phyloP scores from a whole-genome alignment of 106 monocot genomes.

The Platanthera zijinensis region DNA sequence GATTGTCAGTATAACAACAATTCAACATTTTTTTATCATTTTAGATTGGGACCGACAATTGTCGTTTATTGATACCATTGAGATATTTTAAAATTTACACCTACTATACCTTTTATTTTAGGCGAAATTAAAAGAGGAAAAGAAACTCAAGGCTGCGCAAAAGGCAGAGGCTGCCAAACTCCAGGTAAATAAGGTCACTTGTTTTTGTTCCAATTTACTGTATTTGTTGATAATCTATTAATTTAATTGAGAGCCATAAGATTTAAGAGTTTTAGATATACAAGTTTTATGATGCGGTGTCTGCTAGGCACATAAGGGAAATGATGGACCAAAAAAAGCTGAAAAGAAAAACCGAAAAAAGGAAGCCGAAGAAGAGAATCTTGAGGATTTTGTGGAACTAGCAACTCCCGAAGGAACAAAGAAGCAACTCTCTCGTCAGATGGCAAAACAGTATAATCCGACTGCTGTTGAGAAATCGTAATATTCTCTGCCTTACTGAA shows the following conservation, averaged over 20 bases:
- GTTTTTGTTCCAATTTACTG: background rate
- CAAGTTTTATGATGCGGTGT: background rate
- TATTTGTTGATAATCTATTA: background rate
- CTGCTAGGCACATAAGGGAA: constrained; percentile 34
- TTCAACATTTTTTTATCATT: background rate
- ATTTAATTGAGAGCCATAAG: background rate
- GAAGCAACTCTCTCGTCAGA: constrained; percentile 66
- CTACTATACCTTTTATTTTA: constrained; percentile 3
- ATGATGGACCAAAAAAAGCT: constrained; percentile 58
- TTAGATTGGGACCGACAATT: background rate
- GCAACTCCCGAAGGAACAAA: constrained; percentile 68
- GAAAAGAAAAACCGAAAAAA: constrained; percentile 54
- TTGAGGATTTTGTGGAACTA: constrained; percentile 73
- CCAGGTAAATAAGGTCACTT: constrained; percentile 32
- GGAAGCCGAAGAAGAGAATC: constrained; percentile 54
- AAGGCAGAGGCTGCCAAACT: constrained; percentile 62
- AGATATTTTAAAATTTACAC: background rate
- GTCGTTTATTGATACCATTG: background rate
- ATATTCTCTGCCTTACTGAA: background rate
- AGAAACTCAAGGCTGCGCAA: constrained; percentile 71
- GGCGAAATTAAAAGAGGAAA: constrained; percentile 79
- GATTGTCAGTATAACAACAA: background rate
- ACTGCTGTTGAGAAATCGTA: constrained; percentile 91
- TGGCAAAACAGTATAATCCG: constrained; percentile 96
- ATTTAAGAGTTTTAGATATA: background rate